A percentile compares a stretch with the other conserved stretches of the same genome.
phyloP scores from a whole-genome alignment of 2,329 filamentous ascomycete species.

The Tolypocladium ovalisporum region DNA sequence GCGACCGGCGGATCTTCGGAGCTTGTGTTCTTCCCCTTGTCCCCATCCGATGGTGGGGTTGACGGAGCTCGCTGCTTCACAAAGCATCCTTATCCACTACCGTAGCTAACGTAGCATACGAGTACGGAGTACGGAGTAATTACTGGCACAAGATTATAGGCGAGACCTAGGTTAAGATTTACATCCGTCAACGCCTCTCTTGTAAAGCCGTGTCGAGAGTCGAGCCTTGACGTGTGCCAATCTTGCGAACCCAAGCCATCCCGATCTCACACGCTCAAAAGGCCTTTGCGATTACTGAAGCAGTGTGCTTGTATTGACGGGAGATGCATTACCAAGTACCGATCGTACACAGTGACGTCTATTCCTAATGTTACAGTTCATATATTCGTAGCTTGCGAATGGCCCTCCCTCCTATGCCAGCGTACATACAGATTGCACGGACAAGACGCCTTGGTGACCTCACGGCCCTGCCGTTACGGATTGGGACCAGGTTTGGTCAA shows the following conservation, averaged over 20 bases:
- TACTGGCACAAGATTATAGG: no score
- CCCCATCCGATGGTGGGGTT: background rate
- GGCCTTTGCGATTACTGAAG: background rate
- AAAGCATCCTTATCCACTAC: no score
- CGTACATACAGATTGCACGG: background rate
- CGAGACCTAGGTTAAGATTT: background rate
- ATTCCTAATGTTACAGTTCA: background rate
- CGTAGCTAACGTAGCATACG: no score
- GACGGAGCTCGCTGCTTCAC: background rate
- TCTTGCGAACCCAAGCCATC: background rate
- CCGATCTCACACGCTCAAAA: background rate
- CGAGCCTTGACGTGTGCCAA: background rate
- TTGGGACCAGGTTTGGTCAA: conserved; percentile 3
- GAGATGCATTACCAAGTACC: background rate
- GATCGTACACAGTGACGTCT: background rate
- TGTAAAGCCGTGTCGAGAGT: background rate
- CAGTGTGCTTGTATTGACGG: background rate
- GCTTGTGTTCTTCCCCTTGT: conserved; percentile 5
- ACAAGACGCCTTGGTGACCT: background rate
- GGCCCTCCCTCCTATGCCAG: background rate
- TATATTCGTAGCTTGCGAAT: background rate
- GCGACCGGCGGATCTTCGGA: conserved; percentile 18
- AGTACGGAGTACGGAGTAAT: no score
- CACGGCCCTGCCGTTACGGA: background rate
- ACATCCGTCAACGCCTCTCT: background rate